phyloP scores from a whole-genome alignment of 352 stramenopile genomes.

The Globisporangium middletonii region DNA sequence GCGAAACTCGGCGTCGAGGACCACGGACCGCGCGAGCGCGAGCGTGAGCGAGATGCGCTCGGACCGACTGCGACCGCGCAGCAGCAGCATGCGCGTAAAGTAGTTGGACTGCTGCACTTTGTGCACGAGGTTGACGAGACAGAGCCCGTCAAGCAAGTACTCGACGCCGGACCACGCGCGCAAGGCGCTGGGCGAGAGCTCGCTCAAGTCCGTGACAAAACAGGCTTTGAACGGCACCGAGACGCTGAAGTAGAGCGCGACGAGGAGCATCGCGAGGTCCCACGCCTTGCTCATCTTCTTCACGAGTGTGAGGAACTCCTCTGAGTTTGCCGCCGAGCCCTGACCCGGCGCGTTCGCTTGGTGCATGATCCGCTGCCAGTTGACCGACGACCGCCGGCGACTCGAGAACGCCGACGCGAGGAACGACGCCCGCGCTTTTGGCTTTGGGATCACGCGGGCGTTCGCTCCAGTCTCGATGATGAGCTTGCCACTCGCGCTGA shows the following conservation, averaged over 20 bases:
- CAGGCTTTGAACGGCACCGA: constrained; percentile 51
- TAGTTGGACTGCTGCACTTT: constrained; percentile 24
- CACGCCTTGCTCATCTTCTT: constrained; percentile 31
- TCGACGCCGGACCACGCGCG: constrained; percentile 40
- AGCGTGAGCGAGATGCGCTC: background rate
- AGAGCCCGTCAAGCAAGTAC: constrained; percentile 50
- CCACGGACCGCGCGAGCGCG: background rate
- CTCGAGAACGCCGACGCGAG: constrained; percentile 6
- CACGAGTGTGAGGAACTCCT: constrained; percentile 36
- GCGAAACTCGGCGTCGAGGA: constrained; percentile 24
- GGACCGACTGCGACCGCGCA: background rate
- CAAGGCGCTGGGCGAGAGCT: constrained; percentile 14
- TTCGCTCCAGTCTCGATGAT: background rate
- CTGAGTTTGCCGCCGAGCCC: constrained; percentile 12
- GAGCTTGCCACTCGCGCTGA: background rate
- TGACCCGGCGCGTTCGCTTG: background rate
- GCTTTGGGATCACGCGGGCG: background rate
- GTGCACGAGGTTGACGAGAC: constrained; percentile 32
- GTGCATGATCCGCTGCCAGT: constrained; percentile 9
- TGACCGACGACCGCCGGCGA: constrained; percentile 9
- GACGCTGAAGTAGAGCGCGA: constrained; percentile 37
- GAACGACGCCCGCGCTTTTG: constrained; percentile 1
- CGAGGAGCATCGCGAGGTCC: constrained; percentile 42
- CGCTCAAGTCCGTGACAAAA: constrained; percentile 37
- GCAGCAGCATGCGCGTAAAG: constrained; percentile 7